Evolutionary conservation across 108 stramenopile species (phyloP).

Genomic region (Cylindrotheca fusiformis): DNA sequence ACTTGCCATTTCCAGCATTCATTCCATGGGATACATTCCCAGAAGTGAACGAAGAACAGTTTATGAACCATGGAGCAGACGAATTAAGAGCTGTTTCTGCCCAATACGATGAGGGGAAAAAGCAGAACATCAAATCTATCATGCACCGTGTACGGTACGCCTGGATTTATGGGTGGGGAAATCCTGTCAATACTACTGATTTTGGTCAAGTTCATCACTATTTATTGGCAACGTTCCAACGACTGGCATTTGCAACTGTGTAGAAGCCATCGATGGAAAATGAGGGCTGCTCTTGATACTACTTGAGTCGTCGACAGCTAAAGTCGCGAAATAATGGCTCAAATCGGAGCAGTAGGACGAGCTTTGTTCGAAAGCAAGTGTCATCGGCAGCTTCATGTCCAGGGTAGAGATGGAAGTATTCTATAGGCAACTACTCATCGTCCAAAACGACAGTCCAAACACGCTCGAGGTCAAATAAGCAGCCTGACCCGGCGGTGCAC

Average conservation of each 20-base stretch:
- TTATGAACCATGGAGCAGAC: slow-evolving; percentile 9
- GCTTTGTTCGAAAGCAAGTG: no score
- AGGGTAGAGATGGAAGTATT: no score
- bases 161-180: slow-evolving; percentile 53
- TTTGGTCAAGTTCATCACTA: slow-evolving; percentile 22
- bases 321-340: no score
- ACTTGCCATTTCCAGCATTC: slow-evolving; percentile 29
- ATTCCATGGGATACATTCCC: slow-evolving; percentile 39
- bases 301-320: no score
- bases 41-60: slow-evolving; percentile 35
- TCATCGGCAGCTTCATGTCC: no score
- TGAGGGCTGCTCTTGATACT: no score
- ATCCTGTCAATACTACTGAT: slow-evolving; percentile 42
- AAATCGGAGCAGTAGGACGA: no score
- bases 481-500: background rate
- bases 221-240: background rate
- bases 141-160: slow-evolving; percentile 23
- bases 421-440: no score
- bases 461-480: background rate
- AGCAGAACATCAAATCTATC: slow-evolving; percentile 6
- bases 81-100: slow-evolving; percentile 1
- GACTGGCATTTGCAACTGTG: background rate
- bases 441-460: no score
- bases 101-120: slow-evolving; percentile 3
- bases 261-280: no score